Base-by-base conservation (phyloP, 805 yeast genomes). In the Metschnikowia picachoensis region DNA sequence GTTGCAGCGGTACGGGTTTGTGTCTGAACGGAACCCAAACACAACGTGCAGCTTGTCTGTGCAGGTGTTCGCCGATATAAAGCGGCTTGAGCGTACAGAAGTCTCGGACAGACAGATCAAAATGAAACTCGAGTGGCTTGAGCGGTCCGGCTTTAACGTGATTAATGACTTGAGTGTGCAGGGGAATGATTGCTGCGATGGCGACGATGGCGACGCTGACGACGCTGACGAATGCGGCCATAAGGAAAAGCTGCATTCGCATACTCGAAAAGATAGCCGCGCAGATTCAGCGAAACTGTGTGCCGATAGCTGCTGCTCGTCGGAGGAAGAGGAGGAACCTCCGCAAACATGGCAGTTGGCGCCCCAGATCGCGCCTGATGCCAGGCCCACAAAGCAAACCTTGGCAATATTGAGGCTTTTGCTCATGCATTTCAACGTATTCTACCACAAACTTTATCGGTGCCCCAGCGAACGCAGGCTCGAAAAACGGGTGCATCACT, bases 1-100 rank as follows among this genome's bases (percentile, higher is more conserved):
- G 35, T 62, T 90, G 12, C 79, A 90, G 12, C 75, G 87, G 46
- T 91, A 90, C 60, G 97, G 97, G 1, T 90, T 91, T 60, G 77
- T 83, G 9, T 79, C 82, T 52, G 67, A 70, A 1, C 47, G 45
- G 6, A 68, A 70, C 43, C 57, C 60, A 30, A 73, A 78, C 56
- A 89, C 85, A 53, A 60, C 74, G 2, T 76, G 85, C 11, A 72
- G 80, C 43, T 59, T 87, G n/a, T 80, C 83, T 1, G 67, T 71
- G 1, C 83, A 80, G 52, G 61, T 77, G 44, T 55, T 70, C 38
- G 59, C 56, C 37, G 58, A 68, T 34, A 41, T 70, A 33, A 68
- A 66, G 41, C 39, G 49, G 27, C 49, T 53, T 28, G 60, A 58
- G 41, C 36, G 49, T 6, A 49, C 46, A 13, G 36, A 52, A 13